A percentile compares a stretch with the other conserved stretches of the same genome.
phyloP scores from a whole-genome alignment of 2,329 filamentous ascomycete species.

The Clarireedia monteithiana region DNA sequence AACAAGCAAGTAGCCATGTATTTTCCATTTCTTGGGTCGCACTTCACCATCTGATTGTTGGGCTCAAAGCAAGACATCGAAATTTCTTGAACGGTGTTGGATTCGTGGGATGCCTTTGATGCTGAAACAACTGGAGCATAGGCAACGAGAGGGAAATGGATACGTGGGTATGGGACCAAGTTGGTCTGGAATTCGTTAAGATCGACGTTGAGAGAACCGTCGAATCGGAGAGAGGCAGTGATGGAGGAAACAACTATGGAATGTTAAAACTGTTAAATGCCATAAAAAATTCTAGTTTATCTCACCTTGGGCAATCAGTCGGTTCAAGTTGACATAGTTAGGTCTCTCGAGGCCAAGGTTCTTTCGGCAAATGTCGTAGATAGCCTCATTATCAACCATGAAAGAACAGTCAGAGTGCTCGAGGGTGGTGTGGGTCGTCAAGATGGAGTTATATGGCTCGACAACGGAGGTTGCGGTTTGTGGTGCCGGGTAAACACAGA shows the following conservation, averaged over 20 bases:
- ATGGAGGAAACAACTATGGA: slow-evolving; percentile 53
- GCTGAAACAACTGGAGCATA: slow-evolving; percentile 56
- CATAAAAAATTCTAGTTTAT: slow-evolving; percentile 58
- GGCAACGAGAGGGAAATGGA: slow-evolving; percentile 59
- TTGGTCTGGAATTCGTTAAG: slow-evolving; percentile 65
- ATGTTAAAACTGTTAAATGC: too few species aligned
- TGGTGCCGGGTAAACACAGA: slow-evolving; percentile 57
- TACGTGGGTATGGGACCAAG: slow-evolving; percentile 58
- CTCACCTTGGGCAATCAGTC: slow-evolving; percentile 68
- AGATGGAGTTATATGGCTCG: slow-evolving; percentile 59
- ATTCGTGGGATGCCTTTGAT: slow-evolving; percentile 55
- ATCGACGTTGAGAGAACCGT: slow-evolving; percentile 60
- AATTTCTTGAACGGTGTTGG: slow-evolving; percentile 53
- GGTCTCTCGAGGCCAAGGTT: slow-evolving; percentile 58
- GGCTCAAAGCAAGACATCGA: slow-evolving; percentile 48
- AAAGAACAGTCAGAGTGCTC: slow-evolving; percentile 63
- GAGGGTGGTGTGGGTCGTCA: slow-evolving; percentile 50
- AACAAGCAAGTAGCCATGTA: slow-evolving; percentile 62
- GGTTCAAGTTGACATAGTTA: slow-evolving; percentile 56
- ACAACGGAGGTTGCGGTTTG: slow-evolving; percentile 59
- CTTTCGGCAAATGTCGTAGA: slow-evolving; percentile 60
- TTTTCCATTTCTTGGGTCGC: slow-evolving; percentile 57
- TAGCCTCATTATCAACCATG: slow-evolving; percentile 60
- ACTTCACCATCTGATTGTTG: slow-evolving; percentile 61
- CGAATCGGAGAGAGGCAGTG: slow-evolving; percentile 56